A percentile compares a stretch with the other conserved stretches of the same genome.
Evolutionary conservation across 345 rosid genomes (phyloP).

Genomic region (Lagerstroemia speciosa): DNA sequence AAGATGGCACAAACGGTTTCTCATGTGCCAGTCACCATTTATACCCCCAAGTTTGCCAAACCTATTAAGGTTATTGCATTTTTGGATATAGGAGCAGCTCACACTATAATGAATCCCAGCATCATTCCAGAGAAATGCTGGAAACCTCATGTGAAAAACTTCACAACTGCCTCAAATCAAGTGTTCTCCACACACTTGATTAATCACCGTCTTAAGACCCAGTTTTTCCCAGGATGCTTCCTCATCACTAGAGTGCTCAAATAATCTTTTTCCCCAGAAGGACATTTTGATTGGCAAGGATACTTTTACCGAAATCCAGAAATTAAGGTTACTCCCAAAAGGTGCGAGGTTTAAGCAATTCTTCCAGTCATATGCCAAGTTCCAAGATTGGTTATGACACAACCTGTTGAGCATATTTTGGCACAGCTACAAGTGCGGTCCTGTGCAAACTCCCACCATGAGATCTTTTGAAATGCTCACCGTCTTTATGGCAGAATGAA

Average conservation of each 20-base stretch:
- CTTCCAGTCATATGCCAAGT: too few species aligned
- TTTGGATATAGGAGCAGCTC: background rate
- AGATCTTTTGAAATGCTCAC: too few species aligned
- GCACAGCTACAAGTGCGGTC: too few species aligned
- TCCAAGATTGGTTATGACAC: too few species aligned
- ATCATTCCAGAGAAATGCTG: background rate
- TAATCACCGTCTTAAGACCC: too few species aligned
- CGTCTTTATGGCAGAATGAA: background rate
- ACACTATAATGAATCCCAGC: background rate
- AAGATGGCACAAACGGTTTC: background rate
- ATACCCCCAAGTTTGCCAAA: background rate
- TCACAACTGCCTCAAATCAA: background rate
- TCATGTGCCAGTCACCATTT: too few species aligned
- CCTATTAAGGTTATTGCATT: background rate
- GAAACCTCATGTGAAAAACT: background rate
- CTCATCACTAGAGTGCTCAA: background rate
- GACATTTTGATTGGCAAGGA: background rate
- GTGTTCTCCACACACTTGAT: background rate
- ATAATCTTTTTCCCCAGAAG: background rate
- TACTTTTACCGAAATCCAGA: background rate
- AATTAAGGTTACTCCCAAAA: background rate
- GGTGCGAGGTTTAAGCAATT: too few species aligned
- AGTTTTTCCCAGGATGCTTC: background rate
- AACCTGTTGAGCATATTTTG: too few species aligned
- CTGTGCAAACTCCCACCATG: too few species aligned